Conservation (phyloP, 805 yeast species). For the Ogataea populi-albae region DNA sequence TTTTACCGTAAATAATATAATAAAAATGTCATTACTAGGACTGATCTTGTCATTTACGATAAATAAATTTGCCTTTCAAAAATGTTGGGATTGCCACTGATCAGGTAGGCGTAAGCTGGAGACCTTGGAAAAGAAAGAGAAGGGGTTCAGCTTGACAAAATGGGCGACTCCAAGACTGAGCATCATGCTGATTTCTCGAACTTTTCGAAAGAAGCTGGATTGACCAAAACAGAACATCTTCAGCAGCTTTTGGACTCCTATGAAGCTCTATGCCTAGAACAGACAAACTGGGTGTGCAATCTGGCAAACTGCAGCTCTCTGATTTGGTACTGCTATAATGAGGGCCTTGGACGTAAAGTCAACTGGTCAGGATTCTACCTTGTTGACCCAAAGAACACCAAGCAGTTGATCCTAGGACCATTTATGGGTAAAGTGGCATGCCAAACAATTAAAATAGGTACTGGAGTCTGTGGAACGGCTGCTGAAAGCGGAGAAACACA, state of each 20-base stretch:
- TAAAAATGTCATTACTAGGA: no score
- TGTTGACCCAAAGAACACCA: slow-evolving; percentile 34
- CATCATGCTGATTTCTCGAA: slow-evolving; percentile 77
- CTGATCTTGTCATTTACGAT: no score
- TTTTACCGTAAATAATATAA: no score
- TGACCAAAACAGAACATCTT: slow-evolving; percentile 51
- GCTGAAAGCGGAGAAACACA: slow-evolving; percentile 61
- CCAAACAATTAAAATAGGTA: slow-evolving; percentile 72
- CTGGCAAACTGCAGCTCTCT: slow-evolving; percentile 82
- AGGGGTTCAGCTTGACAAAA: no score
- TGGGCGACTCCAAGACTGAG: no score
- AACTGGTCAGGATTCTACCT: slow-evolving; percentile 96
- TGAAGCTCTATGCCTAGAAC: slow-evolving; percentile 59
- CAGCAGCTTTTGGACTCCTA: slow-evolving; percentile 59
- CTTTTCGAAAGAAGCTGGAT: slow-evolving; percentile 35
- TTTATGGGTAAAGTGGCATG: slow-evolving; percentile 98
- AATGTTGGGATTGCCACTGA: no score
- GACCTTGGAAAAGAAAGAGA: no score
- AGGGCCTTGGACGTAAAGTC: slow-evolving; percentile 46
- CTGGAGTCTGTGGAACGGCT: slow-evolving; percentile 91
- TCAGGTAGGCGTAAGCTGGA: no score
- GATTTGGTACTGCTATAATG: slow-evolving; percentile 82
- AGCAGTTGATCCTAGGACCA: slow-evolving; percentile 76
- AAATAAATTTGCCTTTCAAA: no score
- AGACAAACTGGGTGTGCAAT: slow-evolving; percentile 85